Base-by-base conservation (phyloP, 106 monocot genomes). In the Dendrobium huoshanense region DNA sequence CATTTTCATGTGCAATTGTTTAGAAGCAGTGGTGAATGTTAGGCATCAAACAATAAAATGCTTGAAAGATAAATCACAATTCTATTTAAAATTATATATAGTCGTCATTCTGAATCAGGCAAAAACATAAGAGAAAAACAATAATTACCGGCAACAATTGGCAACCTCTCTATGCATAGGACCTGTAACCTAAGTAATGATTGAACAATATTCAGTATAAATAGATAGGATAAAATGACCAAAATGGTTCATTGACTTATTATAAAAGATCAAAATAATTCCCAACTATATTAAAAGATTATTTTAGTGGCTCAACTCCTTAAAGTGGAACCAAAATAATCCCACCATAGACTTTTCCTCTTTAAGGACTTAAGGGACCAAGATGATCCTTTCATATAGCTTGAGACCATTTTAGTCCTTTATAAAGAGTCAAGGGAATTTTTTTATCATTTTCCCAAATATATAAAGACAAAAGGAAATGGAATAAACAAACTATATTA, bases 141-240 rank as follows among this genome's bases (percentile, higher is more conserved):
- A n/a, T 7, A 42, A 78, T 73, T 88, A 95, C 99, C 99, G 78
- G 79, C 99, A 95, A 87, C 99, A 99, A 78, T 87, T 99, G 64
- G 99, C 99, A 67, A 93, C 99, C 75, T 99, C 99, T 83, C 82
- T 77, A 45, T 99, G 99, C 93, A 99, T 91, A n/a, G 99, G 99
- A 49, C 99, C 99, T 75, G 99, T 99, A 64, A 99, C 88, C 99
- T 99, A 87, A 49, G 86, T 75, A 24, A 47, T 77, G 47, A 61
- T 76, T 72, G 42, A 80, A 58, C 17, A 49, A 77, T 19, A 74
- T 77, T 24, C 48, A 81, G 74, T 78, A 2, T 47, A 24, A 48
- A 49, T 20, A 51, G 8, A 2, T 49, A 76, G 25, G 20, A 2
- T 49, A 76, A 48, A 49, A 37, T 37, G 3, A 37, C 37, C 37